Conservation (phyloP, 192 early-diverging fungal species). For the Rhizoclosmatium globosum region DNA sequence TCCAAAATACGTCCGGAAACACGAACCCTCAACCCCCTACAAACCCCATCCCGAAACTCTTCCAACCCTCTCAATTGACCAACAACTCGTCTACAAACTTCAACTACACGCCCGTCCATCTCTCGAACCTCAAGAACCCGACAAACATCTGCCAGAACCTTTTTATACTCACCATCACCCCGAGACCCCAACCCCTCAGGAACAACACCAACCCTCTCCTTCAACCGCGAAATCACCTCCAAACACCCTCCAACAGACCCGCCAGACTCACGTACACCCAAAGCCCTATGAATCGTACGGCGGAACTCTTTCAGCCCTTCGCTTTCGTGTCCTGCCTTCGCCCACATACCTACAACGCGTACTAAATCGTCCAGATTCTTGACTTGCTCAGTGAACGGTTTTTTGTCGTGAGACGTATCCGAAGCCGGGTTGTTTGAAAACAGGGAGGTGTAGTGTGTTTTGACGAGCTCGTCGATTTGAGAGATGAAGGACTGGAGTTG, state of each 20-base stretch:
- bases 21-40: not conserved
- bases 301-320: slow-evolving; percentile 5
- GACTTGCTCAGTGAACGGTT: not conserved
- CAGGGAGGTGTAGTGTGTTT: slow-evolving; percentile 10
- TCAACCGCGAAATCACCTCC: slow-evolving; percentile 12
- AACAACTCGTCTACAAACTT: not conserved
- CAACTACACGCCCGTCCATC: not conserved
- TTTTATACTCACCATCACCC: not conserved
- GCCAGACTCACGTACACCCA: slow-evolving; percentile 11
- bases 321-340: not conserved
- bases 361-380: slow-evolving; percentile 13
- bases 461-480: slow-evolving; percentile 11
- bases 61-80: not conserved
- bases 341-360: slow-evolving; percentile 15
- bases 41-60: not conserved
- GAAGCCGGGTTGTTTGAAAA: not conserved
- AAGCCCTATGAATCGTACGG: not conserved
- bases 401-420: not conserved
- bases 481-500: slow-evolving; percentile 29
- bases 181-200: not conserved
- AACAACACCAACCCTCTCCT: slow-evolving; percentile 5
- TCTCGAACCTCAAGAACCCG: not conserved
- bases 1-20: not conserved
- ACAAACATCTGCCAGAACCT: not conserved
- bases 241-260: slow-evolving; percentile 8